Conservation (phyloP, 176 grass and related monocot genomes). For the Ampelocalamus luodianensis region DNA sequence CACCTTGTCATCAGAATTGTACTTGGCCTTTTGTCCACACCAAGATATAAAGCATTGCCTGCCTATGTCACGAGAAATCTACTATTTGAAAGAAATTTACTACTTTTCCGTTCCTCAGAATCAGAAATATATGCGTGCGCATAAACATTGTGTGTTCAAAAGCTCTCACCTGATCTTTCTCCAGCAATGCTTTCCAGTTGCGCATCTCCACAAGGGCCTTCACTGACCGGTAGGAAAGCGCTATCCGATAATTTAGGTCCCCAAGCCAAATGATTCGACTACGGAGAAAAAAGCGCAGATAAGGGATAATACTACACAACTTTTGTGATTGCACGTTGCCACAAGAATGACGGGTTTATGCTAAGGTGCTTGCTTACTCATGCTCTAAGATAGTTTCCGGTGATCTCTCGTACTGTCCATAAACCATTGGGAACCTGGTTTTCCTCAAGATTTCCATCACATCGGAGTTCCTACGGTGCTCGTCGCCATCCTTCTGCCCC, state of each 20-base stretch:
- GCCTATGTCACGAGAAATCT: conserved; percentile 50
- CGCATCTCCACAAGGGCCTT: conserved; percentile 94
- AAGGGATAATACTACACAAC: background rate
- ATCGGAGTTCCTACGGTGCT: conserved; percentile 76
- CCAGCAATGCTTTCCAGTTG: conserved; percentile 92
- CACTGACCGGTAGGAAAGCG: conserved; percentile 82
- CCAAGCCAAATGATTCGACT: conserved; percentile 92
- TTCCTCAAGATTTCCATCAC: conserved; percentile 90
- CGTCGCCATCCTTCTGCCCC: conserved; percentile 86
- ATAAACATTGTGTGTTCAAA: conserved; percentile 16
- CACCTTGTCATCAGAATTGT: background rate
- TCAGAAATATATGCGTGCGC: background rate
- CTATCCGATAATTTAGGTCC: conserved; percentile 85
- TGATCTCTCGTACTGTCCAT: conserved; percentile 69
- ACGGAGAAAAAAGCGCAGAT: background rate
- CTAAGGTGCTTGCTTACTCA: conserved; percentile 58
- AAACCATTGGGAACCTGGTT: conserved; percentile 74
- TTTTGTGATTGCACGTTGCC: background rate
- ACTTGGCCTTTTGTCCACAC: conserved; percentile 15
- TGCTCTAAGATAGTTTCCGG: conserved; percentile 84
- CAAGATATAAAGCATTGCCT: conserved; percentile 43
- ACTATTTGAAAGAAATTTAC: conserved; percentile 29
- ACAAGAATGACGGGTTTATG: background rate
- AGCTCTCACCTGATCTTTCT: conserved; percentile 82
- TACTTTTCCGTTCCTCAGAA: background rate